Percentiles rank a stretch among this genome's conserved stretches.
Evolutionary conservation across 2,329 filamentous ascomycete genomes (phyloP).

Genomic region (Sporothrix euskadiensis): DNA sequence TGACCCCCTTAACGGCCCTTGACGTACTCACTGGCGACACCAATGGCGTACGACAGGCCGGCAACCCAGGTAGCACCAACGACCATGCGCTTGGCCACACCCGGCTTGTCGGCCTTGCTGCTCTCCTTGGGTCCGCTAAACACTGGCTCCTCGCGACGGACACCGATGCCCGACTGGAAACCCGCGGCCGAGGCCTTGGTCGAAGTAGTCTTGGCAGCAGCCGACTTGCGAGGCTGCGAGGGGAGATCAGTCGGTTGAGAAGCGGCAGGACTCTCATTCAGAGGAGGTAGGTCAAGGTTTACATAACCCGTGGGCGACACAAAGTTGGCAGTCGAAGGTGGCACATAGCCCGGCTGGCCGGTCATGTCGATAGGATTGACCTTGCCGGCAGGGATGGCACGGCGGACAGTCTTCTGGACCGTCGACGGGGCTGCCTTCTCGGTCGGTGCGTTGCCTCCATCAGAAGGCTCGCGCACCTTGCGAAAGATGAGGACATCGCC

Average conservation of each 20-base stretch:
- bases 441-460: not conserved
- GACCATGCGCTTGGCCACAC: constrained; percentile 50
- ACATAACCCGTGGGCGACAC: constrained; percentile 67
- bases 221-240: constrained; percentile 35
- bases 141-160: constrained; percentile 50
- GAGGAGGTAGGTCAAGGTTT: constrained; percentile 54
- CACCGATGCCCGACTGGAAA: constrained; percentile 48
- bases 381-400: constrained; percentile 30
- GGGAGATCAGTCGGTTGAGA: not conserved
- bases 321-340: constrained; percentile 56
- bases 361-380: constrained; percentile 64
- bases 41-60: constrained; percentile 58
- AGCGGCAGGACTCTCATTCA: constrained; percentile 27
- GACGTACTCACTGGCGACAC: constrained; percentile 60
- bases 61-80: constrained; percentile 57
- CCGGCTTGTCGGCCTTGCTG: constrained; percentile 21
- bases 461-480: constrained; percentile 49
- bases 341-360: constrained; percentile 41
- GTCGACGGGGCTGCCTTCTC: not conserved
- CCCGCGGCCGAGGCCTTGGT: not conserved
- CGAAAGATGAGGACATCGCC: constrained; percentile 67
- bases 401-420: constrained; percentile 7
- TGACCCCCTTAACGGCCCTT: constrained; percentile 33
- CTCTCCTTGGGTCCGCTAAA: constrained; percentile 45
- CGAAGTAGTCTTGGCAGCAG: not conserved